A percentile compares a stretch with the other conserved stretches of the same genome.
Conservation (phyloP, 345 rosid genomes). For the Eucalyptus pauciflora region DNA sequence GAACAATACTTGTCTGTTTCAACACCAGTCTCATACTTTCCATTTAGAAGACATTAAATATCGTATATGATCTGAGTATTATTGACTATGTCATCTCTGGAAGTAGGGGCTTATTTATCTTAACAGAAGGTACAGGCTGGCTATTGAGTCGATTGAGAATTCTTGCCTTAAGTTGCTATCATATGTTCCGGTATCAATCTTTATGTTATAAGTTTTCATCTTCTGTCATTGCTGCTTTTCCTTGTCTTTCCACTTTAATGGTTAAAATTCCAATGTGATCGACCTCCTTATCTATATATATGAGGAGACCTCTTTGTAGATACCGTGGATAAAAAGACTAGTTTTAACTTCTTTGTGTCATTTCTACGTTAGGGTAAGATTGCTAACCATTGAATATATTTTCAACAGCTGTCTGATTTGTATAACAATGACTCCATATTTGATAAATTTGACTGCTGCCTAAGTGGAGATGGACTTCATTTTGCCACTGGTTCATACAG, state of each 20-base stretch:
- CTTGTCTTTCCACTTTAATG: not conserved
- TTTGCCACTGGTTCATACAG: constrained; percentile 73
- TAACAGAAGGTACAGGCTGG: not conserved
- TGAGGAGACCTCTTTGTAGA: not conserved
- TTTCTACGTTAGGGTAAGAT: not conserved
- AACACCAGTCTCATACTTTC: not conserved
- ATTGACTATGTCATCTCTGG: not conserved
- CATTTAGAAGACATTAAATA: not conserved
- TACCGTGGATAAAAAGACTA: not conserved
- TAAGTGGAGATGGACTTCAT: constrained; percentile 45
- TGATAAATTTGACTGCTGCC: constrained; percentile 62
- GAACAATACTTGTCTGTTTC: not conserved
- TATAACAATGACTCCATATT: constrained; percentile 54
- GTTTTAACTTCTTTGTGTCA: not conserved
- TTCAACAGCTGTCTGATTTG: constrained; percentile 46
- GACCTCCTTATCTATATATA: not conserved
- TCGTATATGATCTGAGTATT: not conserved
- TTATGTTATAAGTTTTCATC: not conserved
- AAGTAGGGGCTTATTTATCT: not conserved
- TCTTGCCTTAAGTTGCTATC: not conserved
- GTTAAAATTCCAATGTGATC: not conserved
- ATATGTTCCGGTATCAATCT: not conserved
- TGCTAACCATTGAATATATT: not conserved
- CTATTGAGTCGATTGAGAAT: not conserved
- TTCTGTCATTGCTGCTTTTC: not conserved